phyloP scores from a whole-genome alignment of 2,329 filamentous ascomycete species.

The Ambrosiella xylebori region DNA sequence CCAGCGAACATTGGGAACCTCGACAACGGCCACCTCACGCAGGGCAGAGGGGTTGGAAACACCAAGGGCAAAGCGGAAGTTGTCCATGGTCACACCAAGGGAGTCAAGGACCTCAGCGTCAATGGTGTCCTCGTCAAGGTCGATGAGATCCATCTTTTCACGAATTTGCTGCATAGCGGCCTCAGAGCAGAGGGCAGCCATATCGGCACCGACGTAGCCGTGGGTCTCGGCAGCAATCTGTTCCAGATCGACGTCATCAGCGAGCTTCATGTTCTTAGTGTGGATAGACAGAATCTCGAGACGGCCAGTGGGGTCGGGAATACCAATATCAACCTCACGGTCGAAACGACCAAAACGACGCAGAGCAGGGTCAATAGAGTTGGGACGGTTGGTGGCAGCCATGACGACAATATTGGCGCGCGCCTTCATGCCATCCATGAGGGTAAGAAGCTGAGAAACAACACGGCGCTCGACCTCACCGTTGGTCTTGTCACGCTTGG shows the following conservation, averaged over 20 bases:
- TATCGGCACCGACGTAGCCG: slow-evolving; percentile 96
- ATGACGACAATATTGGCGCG: slow-evolving; percentile 97
- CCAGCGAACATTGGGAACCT: slow-evolving; percentile 98
- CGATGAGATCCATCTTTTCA: slow-evolving; percentile 99
- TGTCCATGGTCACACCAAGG: slow-evolving; percentile 97
- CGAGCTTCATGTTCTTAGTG: slow-evolving; percentile 99
- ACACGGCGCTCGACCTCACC: slow-evolving; percentile 97
- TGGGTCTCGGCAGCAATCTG: slow-evolving; percentile 94
- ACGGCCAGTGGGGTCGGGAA: slow-evolving; percentile 93
- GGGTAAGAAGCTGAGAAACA: slow-evolving; percentile 86
- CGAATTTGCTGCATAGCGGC: slow-evolving; percentile 99
- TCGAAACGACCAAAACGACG: slow-evolving; percentile 98
- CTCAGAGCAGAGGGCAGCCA: slow-evolving; percentile 95
- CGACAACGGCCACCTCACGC: slow-evolving; percentile 95
- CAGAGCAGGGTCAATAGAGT: slow-evolving; percentile 94
- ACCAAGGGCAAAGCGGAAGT: slow-evolving; percentile 96
- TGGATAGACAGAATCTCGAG: slow-evolving; percentile 98
- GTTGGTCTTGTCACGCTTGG: slow-evolving; percentile 99
- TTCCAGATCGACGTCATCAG: slow-evolving; percentile 89
- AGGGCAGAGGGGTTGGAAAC: slow-evolving; percentile 97
- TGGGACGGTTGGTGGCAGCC: slow-evolving; percentile 96
- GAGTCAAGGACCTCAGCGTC: slow-evolving; percentile 97
- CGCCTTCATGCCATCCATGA: slow-evolving; percentile 99
- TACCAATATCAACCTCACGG: slow-evolving; percentile 95
- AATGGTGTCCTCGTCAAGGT: slow-evolving; percentile 96